Evolutionary conservation across 352 stramenopile genomes (phyloP).

Genomic region (Phytopythium boreale): DNA sequence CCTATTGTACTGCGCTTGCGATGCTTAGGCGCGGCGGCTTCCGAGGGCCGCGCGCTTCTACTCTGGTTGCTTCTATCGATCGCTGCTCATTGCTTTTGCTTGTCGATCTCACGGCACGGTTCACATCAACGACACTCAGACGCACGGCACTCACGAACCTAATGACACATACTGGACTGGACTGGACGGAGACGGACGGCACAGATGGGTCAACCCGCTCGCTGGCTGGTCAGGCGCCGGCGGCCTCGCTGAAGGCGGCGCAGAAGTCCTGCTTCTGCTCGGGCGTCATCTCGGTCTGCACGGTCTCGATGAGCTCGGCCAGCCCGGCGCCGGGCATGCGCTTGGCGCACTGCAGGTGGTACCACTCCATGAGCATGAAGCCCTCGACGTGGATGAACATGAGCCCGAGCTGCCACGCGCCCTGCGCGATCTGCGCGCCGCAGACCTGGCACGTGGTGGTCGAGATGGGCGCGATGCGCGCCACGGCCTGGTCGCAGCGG

Average conservation of each 20-base stretch:
- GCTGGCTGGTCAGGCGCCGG: conserved; percentile 7
- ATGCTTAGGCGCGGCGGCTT: not conserved
- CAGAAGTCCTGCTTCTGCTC: conserved; percentile 54
- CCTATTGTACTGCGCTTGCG: not conserved
- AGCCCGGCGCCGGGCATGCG: conserved; percentile 47
- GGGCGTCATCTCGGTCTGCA: conserved; percentile 63
- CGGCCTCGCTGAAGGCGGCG: conserved; percentile 31
- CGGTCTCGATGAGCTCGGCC: conserved; percentile 48
- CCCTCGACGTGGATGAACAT: conserved; percentile 87
- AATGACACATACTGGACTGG: not conserved
- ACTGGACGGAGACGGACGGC: conserved; percentile 3
- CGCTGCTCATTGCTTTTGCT: not conserved
- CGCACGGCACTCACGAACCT: not conserved
- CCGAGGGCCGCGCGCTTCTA: not conserved
- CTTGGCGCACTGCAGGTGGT: conserved; percentile 64
- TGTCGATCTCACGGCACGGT: not conserved
- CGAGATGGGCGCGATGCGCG: conserved; percentile 61
- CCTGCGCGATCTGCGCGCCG: conserved; percentile 49
- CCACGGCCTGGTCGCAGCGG: conserved; percentile 76
- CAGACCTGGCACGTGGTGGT: conserved; percentile 83
- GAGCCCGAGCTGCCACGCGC: conserved; percentile 70
- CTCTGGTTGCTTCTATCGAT: conserved; percentile 1
- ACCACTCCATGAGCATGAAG: conserved; percentile 88
- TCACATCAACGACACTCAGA: not conserved
- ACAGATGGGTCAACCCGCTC: not conserved